Conservation (phyloP, 257 asterid species). For the Lantana camara region DNA sequence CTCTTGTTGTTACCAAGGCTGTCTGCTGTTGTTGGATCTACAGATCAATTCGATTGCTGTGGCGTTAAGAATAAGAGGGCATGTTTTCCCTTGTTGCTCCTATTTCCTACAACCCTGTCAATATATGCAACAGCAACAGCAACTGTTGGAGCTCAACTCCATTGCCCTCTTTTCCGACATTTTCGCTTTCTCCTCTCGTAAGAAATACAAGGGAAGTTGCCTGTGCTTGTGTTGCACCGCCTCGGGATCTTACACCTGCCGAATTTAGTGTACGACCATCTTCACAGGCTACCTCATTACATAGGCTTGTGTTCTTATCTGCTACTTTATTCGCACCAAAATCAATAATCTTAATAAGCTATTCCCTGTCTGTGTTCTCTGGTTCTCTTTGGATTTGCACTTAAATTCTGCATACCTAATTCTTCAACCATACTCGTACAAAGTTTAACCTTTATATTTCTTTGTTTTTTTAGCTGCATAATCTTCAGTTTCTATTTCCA, state of each 20-base stretch:
- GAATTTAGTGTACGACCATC: slow-evolving; percentile 43
- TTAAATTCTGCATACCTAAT: too few relatives aligned
- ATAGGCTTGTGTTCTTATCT: background rate
- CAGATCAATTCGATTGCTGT: too few relatives aligned
- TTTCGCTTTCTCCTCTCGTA: slow-evolving; percentile 26
- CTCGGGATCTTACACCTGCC: slow-evolving; percentile 46
- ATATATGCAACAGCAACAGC: slow-evolving; percentile 29
- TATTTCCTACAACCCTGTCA: slow-evolving; percentile 34
- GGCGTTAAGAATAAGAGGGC: background rate
- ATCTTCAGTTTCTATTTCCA: background rate
- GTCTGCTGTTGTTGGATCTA: too few relatives aligned
- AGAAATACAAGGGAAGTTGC: slow-evolving; percentile 46
- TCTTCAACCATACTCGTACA: too few relatives aligned
- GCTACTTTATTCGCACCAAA: background rate
- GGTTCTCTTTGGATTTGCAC: too few relatives aligned
- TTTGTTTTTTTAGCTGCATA: background rate
- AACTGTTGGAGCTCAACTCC: slow-evolving; percentile 22
- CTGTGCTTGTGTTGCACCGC: slow-evolving; percentile 67
- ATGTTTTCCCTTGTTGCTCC: slow-evolving; percentile 38
- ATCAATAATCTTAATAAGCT: background rate
- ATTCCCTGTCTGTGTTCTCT: too few relatives aligned
- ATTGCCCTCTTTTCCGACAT: slow-evolving; percentile 27
- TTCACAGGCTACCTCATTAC: background rate
- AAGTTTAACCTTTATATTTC: background rate
- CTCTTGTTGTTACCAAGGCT: too few relatives aligned